Conservation (phyloP, 2,329 filamentous ascomycete species). For the Nothopassalora personata region DNA sequence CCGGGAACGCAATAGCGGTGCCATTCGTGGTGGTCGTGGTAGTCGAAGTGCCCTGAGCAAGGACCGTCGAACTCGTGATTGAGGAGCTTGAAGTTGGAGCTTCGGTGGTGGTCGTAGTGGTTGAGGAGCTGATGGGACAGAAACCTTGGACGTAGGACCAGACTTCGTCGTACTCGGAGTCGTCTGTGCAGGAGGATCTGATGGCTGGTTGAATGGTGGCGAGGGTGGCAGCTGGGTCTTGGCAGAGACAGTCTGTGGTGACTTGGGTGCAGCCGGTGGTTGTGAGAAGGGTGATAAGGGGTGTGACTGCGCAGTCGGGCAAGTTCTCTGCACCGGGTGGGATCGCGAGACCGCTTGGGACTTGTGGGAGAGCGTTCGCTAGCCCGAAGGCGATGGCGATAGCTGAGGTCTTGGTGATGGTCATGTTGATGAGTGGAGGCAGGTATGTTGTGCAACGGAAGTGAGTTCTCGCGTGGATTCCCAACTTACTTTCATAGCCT, state of each 20-base stretch:
- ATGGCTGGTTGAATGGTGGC: conserved; percentile 7
- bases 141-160: neutral
- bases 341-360: neutral
- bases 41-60: neutral
- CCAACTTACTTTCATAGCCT: neutral
- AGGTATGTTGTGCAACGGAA: neutral
- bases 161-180: neutral
- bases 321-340: conserved; percentile 3
- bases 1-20: neutral
- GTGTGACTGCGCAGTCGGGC: conserved; percentile 15
- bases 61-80: neutral
- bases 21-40: neutral
- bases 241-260: conserved; percentile 15
- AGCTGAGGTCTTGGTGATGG: conserved; percentile 5
- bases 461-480: neutral
- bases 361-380: conserved; percentile 8
- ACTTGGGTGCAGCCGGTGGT: conserved; percentile 10
- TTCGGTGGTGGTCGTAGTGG: neutral
- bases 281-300: conserved; percentile 11
- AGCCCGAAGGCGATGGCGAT: conserved; percentile 5
- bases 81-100: neutral
- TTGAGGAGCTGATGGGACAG: neutral
- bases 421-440: neutral
- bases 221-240: conserved; percentile 6
- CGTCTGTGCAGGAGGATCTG: conserved; percentile 9